These are phyloP conservation scores for Curvularia sp. DNA, from an alignment of 2,329 filamentous ascomycete genomes.

Conservation along the genomic window DNA sequence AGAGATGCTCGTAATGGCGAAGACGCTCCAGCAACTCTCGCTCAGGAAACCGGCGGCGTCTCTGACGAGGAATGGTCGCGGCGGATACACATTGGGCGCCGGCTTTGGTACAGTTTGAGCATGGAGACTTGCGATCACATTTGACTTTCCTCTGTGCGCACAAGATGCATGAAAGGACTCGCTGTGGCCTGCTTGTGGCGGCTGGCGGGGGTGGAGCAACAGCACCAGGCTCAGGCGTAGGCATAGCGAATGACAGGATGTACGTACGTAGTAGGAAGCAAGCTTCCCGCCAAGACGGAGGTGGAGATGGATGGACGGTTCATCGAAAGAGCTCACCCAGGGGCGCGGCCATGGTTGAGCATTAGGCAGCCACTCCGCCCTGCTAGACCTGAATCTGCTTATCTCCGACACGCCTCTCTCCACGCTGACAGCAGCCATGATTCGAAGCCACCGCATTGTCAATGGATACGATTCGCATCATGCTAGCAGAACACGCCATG, in stretches of 20 bases:
- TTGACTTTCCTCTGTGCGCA: conserved; percentile 66
- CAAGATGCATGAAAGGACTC: conserved; percentile 67
- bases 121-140: conserved; percentile 50
- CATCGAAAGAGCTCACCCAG: background rate
- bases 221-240: conserved; percentile 15
- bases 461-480: background rate
- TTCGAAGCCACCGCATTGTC: background rate
- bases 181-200: conserved; percentile 39
- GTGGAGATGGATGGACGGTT: conserved; percentile 1
- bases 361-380: conserved; percentile 11
- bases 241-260: conserved; percentile 18
- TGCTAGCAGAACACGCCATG: background rate
- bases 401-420: conserved; percentile 1
- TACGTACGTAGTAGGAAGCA: no score
- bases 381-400: conserved; percentile 10
- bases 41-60: conserved; percentile 70
- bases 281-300: conserved; percentile 2
- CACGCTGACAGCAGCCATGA: background rate
- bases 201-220: conserved; percentile 8
- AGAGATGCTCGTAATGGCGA: conserved; percentile 70
- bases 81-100: conserved; percentile 50
- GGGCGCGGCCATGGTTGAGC: conserved; percentile 1
- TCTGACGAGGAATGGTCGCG: conserved; percentile 61
- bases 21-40: conserved; percentile 74
- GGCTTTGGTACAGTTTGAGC: conserved; percentile 42